Evolutionary conservation across 2,329 filamentous ascomycete species (phyloP).

Genomic region (Xylariaceae sp.): DNA sequence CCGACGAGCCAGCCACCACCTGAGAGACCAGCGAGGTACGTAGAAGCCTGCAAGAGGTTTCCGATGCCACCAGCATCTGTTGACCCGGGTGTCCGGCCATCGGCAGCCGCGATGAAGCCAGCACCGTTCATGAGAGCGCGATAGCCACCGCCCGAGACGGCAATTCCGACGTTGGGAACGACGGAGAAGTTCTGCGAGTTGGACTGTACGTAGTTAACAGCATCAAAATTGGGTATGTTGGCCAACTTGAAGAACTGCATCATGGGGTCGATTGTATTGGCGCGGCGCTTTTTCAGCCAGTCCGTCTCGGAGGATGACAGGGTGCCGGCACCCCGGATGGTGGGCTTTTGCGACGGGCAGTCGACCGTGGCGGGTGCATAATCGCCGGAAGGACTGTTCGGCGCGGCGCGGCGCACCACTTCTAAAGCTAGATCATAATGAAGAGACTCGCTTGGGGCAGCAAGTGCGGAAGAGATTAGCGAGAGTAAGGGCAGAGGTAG

Average conservation of each 20-base stretch:
- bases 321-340: slow-evolving; percentile 65
- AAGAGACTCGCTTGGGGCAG: slow-evolving; percentile 30
- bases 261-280: slow-evolving; percentile 77
- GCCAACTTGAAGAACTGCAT: slow-evolving; percentile 72
- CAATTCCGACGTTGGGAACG: slow-evolving; percentile 62
- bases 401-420: slow-evolving; percentile 42
- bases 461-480: slow-evolving; percentile 33
- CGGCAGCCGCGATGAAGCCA: slow-evolving; percentile 71
- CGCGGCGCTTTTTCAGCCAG: slow-evolving; percentile 76
- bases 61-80: slow-evolving; percentile 67
- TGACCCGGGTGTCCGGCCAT: slow-evolving; percentile 65
- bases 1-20: slow-evolving; percentile 80
- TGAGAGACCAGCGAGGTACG: slow-evolving; percentile 75
- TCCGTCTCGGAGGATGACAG: slow-evolving; percentile 73
- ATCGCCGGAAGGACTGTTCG: slow-evolving; percentile 55
- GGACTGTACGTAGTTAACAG: slow-evolving; percentile 67
- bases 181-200: slow-evolving; percentile 68
- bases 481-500: slow-evolving; percentile 35
- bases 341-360: slow-evolving; percentile 74
- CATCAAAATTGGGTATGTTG: slow-evolving; percentile 72
- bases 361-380: slow-evolving; percentile 73
- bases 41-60: slow-evolving; percentile 70
- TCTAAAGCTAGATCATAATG: slow-evolving; percentile 21
- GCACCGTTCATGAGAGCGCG: slow-evolving; percentile 74
- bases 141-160: slow-evolving; percentile 75